Base-by-base conservation (phyloP, 495 filamentous ascomycete genomes). In the Podospora pseudocomata region DNA sequence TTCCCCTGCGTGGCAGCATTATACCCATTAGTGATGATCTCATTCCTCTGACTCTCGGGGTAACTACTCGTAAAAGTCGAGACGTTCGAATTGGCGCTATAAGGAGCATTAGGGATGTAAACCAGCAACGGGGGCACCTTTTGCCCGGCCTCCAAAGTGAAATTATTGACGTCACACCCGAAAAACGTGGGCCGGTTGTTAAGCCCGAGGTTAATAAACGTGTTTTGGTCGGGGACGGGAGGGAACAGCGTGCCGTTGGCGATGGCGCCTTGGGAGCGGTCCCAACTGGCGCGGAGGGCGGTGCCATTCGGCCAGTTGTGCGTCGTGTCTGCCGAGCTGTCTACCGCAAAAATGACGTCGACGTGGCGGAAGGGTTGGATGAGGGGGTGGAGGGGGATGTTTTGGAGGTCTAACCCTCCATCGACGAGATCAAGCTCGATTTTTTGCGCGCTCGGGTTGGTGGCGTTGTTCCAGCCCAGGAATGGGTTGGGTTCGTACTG, bases 111-210 rank as follows among this genome's bases (percentile, higher is more conserved):
- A 63, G 94, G 91, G n/a, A 98, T 71, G 78, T 97, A 98, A 68
- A 98, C 91, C 68, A 98, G 77, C 39, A 97, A 72, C 0, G 94
- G 94, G 0, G 89, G 80, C 0, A 72, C 55, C 69, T 67, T 73
- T 67, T 75, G 72, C 6, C 75, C 69, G 5, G 72, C 76, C 44
- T 77, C 77, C 2, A 67, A 30, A 4, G 88, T 86, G 61, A 88
- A 83, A 78, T 96, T 96, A 66, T 80, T 77, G 56, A 81, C 82
- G 79, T 94, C 80, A 82, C 94, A 98, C 67, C 94, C 94, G 79
- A 98, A 98, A 83, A 98, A 97, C 7, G 93, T 92, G 0, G 94
- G 95, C 4, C 86, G 87, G 65, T 80, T 87, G 85, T 97, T 98
- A 13, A 97, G 83, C 27, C 91, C 91, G 0, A 91, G 85, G 79